Evolutionary conservation across 306 rosid species (phyloP).

Genomic region (Hylodesmum podocarpum): DNA sequence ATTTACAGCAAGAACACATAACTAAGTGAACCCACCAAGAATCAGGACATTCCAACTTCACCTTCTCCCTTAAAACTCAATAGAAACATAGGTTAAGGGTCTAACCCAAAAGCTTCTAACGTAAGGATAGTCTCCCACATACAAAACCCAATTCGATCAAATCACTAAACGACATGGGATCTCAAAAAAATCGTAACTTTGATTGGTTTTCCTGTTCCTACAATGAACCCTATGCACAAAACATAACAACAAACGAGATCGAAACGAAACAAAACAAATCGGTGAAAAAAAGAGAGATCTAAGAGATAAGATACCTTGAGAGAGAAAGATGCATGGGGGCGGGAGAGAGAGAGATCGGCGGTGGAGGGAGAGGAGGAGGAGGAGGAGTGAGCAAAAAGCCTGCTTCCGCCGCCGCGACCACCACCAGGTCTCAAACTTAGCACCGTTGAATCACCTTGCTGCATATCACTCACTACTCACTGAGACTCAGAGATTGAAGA

Average conservation of each 20-base stretch:
- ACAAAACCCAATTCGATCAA: too few species aligned
- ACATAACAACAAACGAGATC: background rate
- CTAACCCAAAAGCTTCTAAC: too few species aligned
- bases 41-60: conserved; percentile 56
- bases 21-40: conserved; percentile 59
- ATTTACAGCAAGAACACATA: conserved; percentile 70
- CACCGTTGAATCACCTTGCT: conserved; percentile 69
- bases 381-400: conserved; percentile 61
- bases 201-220: too few species aligned
- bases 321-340: conserved; percentile 57
- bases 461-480: conserved; percentile 65
- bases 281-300: background rate
- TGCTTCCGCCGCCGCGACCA: conserved; percentile 84
- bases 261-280: background rate
- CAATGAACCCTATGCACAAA: background rate
- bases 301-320: conserved; percentile 36
- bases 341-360: conserved; percentile 58
- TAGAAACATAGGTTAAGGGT: too few species aligned
- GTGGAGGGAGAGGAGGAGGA: conserved; percentile 38
- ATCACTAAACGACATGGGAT: too few species aligned
- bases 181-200: too few species aligned
- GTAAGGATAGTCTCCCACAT: too few species aligned
- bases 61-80: background rate
- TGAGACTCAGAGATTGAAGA: background rate
- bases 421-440: conserved; percentile 97